phyloP scores from a whole-genome alignment of 352 stramenopile species.

The Globisporangium iwayamae region DNA sequence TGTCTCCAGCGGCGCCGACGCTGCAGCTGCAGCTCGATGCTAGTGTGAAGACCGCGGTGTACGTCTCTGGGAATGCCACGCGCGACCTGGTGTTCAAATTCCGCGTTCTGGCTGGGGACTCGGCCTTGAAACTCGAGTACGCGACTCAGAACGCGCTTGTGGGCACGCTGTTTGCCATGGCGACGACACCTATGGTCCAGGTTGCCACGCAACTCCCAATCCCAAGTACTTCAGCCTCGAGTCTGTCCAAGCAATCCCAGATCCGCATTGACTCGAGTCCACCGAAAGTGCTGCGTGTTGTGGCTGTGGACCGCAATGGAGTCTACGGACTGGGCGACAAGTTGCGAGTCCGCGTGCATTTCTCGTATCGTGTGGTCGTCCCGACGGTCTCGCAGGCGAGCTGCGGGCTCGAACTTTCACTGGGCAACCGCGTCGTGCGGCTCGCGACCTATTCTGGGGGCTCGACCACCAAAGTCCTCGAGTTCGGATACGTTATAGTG shows the following conservation, averaged over 20 bases:
- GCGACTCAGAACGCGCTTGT: conserved; percentile 27
- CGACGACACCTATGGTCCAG: conserved; percentile 34
- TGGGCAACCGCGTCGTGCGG: conserved; percentile 30
- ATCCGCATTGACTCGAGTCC: conserved; percentile 37
- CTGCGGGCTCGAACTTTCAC: conserved; percentile 40
- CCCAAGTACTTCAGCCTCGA: conserved; percentile 18
- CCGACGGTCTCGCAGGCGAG: conserved; percentile 1
- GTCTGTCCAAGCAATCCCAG: conserved; percentile 33
- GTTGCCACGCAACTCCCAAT: conserved; percentile 31
- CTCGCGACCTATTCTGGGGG: conserved; percentile 47
- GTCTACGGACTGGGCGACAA: conserved; percentile 42
- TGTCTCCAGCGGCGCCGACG: conserved; percentile 15
- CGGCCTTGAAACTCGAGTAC: conserved; percentile 33
- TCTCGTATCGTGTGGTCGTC: conserved; percentile 51
- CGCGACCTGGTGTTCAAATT: conserved; percentile 50
- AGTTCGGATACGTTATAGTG: conserved; percentile 57
- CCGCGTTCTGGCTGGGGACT: conserved; percentile 33
- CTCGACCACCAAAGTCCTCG: conserved; percentile 34
- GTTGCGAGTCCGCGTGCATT: conserved; percentile 38
- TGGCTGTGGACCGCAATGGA: conserved; percentile 27
- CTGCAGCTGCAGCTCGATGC: conserved; percentile 37
- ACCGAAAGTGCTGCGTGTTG: conserved; percentile 35
- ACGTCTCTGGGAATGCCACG: conserved; percentile 39
- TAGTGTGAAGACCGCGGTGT: conserved; percentile 24
- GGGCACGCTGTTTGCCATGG: conserved; percentile 36